A percentile compares a stretch with the other conserved stretches of the same genome.
phyloP scores from a whole-genome alignment of 2,329 filamentous ascomycete genomes.

The Fusarium nygamai region DNA sequence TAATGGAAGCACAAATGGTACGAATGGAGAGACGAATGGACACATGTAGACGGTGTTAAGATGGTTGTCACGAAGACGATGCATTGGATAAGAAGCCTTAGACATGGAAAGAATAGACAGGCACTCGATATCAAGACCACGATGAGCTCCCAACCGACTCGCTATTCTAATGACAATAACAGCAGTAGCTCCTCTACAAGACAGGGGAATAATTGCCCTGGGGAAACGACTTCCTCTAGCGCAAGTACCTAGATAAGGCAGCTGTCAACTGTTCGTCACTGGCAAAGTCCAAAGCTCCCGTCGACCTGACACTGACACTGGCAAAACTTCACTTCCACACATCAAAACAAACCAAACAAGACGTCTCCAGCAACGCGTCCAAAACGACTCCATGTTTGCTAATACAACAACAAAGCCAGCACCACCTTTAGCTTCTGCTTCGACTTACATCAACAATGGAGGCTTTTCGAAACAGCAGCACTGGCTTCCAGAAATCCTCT shows the following conservation, averaged over 20 bases:
- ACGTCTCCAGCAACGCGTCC: neutral
- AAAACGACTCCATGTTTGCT: too few species aligned
- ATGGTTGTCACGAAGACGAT: neutral
- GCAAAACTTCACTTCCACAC: neutral
- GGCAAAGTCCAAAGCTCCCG: neutral
- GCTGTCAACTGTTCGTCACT: neutral
- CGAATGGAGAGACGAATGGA: conserved; percentile 9
- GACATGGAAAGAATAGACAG: neutral
- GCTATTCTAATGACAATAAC: neutral
- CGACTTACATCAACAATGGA: conserved; percentile 25
- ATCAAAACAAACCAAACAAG: neutral
- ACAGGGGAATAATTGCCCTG: neutral
- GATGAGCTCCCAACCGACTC: neutral
- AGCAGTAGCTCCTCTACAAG: neutral
- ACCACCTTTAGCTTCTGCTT: neutral
- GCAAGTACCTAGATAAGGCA: too few species aligned
- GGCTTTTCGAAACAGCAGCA: neutral
- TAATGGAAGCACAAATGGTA: neutral
- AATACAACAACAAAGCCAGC: neutral
- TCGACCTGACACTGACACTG: neutral
- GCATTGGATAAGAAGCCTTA: neutral
- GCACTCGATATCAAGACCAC: neutral
- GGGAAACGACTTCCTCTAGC: neutral
- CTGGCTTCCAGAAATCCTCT: conserved; percentile 9
- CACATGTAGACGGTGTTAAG: neutral